Conservation (phyloP, 495 filamentous ascomycete genomes). For the Hyaloscypha hepaticicola region DNA sequence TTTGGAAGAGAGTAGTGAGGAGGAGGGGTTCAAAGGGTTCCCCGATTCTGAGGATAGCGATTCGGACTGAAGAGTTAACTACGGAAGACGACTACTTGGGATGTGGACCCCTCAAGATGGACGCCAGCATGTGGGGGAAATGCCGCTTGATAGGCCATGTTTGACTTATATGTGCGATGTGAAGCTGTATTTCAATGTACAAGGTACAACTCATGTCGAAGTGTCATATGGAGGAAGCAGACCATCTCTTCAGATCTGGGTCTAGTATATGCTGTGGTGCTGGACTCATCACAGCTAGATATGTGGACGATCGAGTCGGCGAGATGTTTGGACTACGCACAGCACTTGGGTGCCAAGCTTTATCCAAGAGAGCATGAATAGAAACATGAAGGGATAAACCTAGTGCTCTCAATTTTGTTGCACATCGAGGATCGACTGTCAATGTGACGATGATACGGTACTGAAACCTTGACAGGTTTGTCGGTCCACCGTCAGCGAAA, state of each 20-base stretch:
- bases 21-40: slow-evolving; percentile 33
- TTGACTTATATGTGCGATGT: no score
- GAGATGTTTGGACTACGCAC: background rate
- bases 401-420: background rate
- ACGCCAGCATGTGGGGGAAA: background rate
- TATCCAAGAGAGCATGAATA: background rate
- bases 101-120: background rate
- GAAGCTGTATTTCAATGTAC: background rate
- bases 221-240: background rate
- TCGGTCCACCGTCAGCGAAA: background rate
- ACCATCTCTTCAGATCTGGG: background rate
- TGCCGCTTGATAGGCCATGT: background rate
- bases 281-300: background rate
- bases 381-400: background rate
- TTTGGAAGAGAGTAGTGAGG: slow-evolving; percentile 25
- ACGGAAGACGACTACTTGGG: background rate
- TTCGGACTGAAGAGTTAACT: slow-evolving; percentile 25
- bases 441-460: background rate
- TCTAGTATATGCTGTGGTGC: background rate
- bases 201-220: background rate
- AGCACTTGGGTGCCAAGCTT: background rate
- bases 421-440: slow-evolving; percentile 4
- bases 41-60: slow-evolving; percentile 33
- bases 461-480: background rate
- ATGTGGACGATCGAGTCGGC: no score